These are phyloP conservation scores for Dysphania ambrosioides DNA, from an alignment of 148 eudicot genomes.

Conservation along the genomic window DNA sequence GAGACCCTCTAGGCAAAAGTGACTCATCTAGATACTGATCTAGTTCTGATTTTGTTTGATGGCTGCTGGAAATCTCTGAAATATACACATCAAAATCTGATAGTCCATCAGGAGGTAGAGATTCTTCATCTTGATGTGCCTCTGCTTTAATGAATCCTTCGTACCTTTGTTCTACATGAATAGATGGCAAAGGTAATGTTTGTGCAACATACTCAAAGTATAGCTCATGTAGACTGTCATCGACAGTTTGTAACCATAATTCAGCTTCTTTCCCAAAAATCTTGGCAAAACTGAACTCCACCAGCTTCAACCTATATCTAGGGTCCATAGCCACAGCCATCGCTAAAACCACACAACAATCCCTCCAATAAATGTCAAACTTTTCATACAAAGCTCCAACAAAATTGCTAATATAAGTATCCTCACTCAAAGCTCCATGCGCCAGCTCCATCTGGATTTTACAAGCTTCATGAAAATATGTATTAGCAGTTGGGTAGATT, in stretches of 20 bases:
- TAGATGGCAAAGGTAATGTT: constrained; percentile 53
- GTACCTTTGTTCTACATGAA: constrained; percentile 43
- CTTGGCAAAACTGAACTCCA: constrained; percentile 52
- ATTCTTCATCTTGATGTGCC: constrained; percentile 36
- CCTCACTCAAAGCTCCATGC: constrained; percentile 41
- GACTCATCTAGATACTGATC: constrained; percentile 74
- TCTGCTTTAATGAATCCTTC: constrained; percentile 41
- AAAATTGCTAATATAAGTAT: constrained; percentile 46
- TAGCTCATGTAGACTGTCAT: constrained; percentile 55
- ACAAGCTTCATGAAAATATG: constrained; percentile 58
- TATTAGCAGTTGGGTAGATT: constrained; percentile 50
- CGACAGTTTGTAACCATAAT: constrained; percentile 42
- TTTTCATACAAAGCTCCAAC: constrained; percentile 49
- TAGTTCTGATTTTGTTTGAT: constrained; percentile 55
- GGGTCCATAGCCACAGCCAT: constrained; percentile 87
- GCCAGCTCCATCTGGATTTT: constrained; percentile 52
- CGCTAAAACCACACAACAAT: constrained; percentile 49
- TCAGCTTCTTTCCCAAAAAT: constrained; percentile 52
- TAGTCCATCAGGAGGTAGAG: constrained; percentile 36
- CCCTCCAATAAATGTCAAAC: constrained; percentile 65
- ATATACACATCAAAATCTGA: constrained; percentile 62
- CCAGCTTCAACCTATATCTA: constrained; percentile 60
- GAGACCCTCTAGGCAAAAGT: constrained; percentile 46
- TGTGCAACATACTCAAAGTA: constrained; percentile 66
- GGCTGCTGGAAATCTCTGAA: constrained; percentile 39